Evolutionary conservation across 2,329 filamentous ascomycete species (phyloP), one percentile per base, ranked within the genome.

Genomic region (Acarospora socialis): DNA sequence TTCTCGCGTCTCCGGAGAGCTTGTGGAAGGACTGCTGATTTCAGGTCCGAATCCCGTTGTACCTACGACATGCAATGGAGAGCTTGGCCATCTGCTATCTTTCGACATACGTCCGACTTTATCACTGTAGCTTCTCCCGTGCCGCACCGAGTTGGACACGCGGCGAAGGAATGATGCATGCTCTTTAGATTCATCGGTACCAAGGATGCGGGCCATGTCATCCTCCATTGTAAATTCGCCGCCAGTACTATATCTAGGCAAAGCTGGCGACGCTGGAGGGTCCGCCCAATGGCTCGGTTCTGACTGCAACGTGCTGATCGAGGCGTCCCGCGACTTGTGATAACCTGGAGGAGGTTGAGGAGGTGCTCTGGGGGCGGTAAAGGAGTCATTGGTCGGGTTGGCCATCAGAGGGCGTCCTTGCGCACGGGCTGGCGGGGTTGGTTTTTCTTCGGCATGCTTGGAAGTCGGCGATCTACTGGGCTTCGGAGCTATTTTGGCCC

Each of bases 171-270:
- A 80, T 1, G 81, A 87, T 16, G 81, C 77, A 19, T 74, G 77
- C 25, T 68, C 65, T 45, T 55, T 42, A 15, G 52, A 50, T 50
- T 84, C 81, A 38, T 87, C 82, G 13, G 73, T 76, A 23, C 75
- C 79, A 37, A 93, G 65, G 36, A 94, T 87, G 35, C 86, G 77
- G 33, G 81, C 80, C 73, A 94, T 83, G 50, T 95, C 90, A 54
- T 94, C 86, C 43, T 95, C 87, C 77, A 93, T 75, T 37, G 80
- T 90, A 49, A 94, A 90, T 43, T 92, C 84, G 33, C 77, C 82
- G 32, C 81, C 82, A 25, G 71, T 68, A 54, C 79, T 92, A 39
- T 71, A 81, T 47, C 77, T 68, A 42, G 78, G 72, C 40, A 82
- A 60, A 45, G 74, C 75, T 7, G 78, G 75, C 7, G 77, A 81